These are phyloP conservation scores for Flaveria linearis DNA, from an alignment of 129 eudicot species.

Conservation along the genomic window DNA sequence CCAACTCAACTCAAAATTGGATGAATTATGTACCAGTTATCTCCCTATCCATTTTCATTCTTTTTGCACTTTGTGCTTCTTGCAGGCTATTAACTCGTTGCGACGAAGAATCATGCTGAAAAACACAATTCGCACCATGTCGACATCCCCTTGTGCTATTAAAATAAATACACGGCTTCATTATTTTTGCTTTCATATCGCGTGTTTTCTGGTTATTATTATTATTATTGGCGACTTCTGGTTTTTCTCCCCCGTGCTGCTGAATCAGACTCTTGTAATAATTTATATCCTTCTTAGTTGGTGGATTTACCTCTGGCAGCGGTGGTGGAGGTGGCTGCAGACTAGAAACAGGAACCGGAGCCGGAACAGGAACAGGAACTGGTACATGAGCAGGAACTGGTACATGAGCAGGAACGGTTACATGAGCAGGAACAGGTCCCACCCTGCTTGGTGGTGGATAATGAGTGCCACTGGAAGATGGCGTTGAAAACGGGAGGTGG, in stretches of 20 bases:
- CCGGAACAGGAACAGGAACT: too few species aligned
- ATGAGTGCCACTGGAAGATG: conserved; percentile 36
- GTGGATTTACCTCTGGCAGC: conserved; percentile 30
- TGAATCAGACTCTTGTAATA: conserved; percentile 88
- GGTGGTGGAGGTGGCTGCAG: conserved; percentile 36
- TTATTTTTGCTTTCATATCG: conserved; percentile 50
- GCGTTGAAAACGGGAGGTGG: conserved; percentile 36
- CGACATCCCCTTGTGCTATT: conserved; percentile 76
- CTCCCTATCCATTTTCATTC: conserved; percentile 85
- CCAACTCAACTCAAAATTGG: conserved; percentile 33
- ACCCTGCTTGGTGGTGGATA: conserved; percentile 43
- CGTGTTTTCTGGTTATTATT: conserved; percentile 25
- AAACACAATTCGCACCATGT: conserved; percentile 73
- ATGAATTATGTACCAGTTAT: conserved; percentile 61
- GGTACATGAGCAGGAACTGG: too few species aligned
- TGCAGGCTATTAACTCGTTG: conserved; percentile 47
- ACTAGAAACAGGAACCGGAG: conserved; percentile 6
- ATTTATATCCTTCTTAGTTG: conserved; percentile 63
- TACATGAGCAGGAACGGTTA: conserved; percentile 19
- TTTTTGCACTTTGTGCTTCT: conserved; percentile 71
- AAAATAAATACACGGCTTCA: conserved; percentile 74
- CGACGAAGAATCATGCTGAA: conserved; percentile 62
- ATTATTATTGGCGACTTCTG: conserved; percentile 25
- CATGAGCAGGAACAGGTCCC: conserved; percentile 29
- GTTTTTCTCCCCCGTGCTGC: conserved; percentile 86